Percentiles rank a stretch among this genome's conserved stretches.
Conservation (phyloP, 2,329 filamentous ascomycete genomes). For the Macroventuria anomochaeta region DNA sequence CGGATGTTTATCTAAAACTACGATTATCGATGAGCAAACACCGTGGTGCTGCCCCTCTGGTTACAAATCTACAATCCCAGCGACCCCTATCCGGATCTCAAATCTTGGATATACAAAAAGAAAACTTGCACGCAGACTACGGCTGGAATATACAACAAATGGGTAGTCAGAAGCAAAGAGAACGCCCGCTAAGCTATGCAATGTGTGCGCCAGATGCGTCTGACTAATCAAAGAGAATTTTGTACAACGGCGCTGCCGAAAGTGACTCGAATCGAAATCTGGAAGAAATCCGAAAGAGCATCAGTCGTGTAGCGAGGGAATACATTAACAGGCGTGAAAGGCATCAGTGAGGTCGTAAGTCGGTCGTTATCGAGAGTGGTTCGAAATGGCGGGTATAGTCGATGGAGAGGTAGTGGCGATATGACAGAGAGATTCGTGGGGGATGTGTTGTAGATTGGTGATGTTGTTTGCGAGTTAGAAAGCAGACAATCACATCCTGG, state of each 20-base stretch:
- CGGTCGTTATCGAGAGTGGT: constrained; percentile 28
- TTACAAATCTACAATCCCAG: constrained; percentile 9
- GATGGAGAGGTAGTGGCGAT: constrained; percentile 4
- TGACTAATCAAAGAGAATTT: constrained; percentile 21
- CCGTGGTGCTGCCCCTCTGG: constrained; percentile 4
- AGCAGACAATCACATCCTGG: constrained; percentile 37
- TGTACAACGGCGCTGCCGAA: constrained; percentile 34
- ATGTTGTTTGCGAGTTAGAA: constrained; percentile 7
- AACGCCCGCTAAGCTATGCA: constrained; percentile 47
- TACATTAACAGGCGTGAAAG: constrained; percentile 17
- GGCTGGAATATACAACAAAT: constrained; percentile 18
- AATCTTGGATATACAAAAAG: constrained; percentile 14
- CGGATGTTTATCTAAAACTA: constrained; percentile 10
- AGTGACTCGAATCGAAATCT: constrained; percentile 29
- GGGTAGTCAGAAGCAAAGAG: constrained; percentile 21
- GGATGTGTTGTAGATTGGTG: constrained; percentile 8
- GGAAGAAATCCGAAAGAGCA: constrained; percentile 26
- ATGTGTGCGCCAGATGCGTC: constrained; percentile 28
- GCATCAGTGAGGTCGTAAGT: constrained; percentile 21
- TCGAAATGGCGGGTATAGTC: constrained; percentile 13
- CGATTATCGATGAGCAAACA: constrained; percentile 15
- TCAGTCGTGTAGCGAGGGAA: constrained; percentile 14
- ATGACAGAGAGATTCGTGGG: constrained; percentile 3
- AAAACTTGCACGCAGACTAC: constrained; percentile 9
- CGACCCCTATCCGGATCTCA: constrained; percentile 5